phyloP scores from a whole-genome alignment of 306 rosid genomes.

The Citrullus colocynthis region DNA sequence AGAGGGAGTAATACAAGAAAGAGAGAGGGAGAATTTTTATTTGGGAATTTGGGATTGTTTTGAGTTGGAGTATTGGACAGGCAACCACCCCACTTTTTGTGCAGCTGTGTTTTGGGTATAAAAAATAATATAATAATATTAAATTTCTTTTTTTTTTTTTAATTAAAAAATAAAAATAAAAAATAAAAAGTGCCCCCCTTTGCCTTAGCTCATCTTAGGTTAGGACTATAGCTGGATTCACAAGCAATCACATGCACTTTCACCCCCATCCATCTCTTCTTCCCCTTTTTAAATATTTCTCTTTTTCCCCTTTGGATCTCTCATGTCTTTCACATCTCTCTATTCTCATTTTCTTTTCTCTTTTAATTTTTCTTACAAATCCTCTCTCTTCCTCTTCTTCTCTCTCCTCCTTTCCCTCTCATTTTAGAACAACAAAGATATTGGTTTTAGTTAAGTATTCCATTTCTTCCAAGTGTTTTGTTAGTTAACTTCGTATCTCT shows the following conservation, averaged over 20 bases:
- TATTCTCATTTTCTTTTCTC: too few relatives aligned
- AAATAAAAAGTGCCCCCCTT: not conserved
- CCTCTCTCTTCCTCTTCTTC: not conserved
- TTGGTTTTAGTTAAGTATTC: too few relatives aligned
- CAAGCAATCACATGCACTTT: constrained; percentile 8
- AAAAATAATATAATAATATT: too few relatives aligned
- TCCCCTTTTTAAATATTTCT: not conserved
- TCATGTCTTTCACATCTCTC: not conserved
- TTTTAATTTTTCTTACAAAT: too few relatives aligned
- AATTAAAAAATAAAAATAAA: too few relatives aligned
- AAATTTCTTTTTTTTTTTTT: too few relatives aligned
- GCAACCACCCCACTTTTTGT: not conserved
- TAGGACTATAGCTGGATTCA: not conserved
- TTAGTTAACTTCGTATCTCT: too few relatives aligned
- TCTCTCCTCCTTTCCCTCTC: not conserved
- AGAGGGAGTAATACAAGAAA: not conserved
- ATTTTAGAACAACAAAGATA: not conserved
- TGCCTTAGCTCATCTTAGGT: not conserved
- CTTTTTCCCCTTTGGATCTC: not conserved
- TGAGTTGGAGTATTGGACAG: not conserved
- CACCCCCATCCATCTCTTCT: not conserved
- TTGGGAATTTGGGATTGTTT: not conserved
- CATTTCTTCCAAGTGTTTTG: too few relatives aligned
- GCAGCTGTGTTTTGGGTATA: not conserved
- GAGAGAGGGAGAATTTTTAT: not conserved